These are phyloP conservation scores for Stramenopiles sp. DNA, from an alignment of 352 stramenopile species.

Conservation along the genomic window DNA sequence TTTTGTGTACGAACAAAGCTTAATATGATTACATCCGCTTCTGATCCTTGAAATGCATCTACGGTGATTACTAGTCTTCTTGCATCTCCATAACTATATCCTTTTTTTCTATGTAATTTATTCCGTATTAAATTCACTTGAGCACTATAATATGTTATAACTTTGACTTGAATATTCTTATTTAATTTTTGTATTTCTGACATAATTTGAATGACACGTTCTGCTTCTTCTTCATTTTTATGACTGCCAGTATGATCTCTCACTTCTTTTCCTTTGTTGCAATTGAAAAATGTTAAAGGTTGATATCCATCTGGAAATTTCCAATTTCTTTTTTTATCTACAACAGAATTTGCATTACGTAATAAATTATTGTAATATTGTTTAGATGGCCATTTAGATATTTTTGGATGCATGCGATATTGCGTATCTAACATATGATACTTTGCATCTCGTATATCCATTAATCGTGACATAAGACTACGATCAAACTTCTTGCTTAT, in stretches of 20 bases:
- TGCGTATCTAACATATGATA: slow-evolving; percentile 48
- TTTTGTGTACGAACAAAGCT: slow-evolving; percentile 67
- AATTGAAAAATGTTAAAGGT: neutral
- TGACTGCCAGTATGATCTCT: neutral
- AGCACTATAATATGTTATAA: slow-evolving; percentile 96
- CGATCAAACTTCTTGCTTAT: slow-evolving; percentile 53
- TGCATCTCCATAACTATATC: too few species aligned
- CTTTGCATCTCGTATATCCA: slow-evolving; percentile 44
- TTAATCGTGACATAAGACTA: slow-evolving; percentile 81
- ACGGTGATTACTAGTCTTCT: slow-evolving; percentile 65
- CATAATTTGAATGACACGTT: neutral
- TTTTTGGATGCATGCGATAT: slow-evolving; percentile 92
- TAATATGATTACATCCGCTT: slow-evolving; percentile 97
- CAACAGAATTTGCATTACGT: neutral
- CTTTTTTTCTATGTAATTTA: too few species aligned
- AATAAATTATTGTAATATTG: slow-evolving; percentile 86
- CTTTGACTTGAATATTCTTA: slow-evolving; percentile 11
- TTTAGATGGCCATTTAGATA: slow-evolving; percentile 86
- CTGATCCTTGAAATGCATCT: slow-evolving; percentile 90
- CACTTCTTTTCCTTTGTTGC: neutral
- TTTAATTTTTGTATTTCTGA: neutral
- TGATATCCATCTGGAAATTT: neutral
- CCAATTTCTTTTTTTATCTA: neutral
- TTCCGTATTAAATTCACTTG: slow-evolving; percentile 64
- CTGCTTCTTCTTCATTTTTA: neutral